Percentiles rank a stretch among this genome's conserved stretches.
These are phyloP conservation scores for Karstenula rhodostoma DNA, from an alignment of 2,329 filamentous ascomycete genomes.

Conservation along the genomic window DNA sequence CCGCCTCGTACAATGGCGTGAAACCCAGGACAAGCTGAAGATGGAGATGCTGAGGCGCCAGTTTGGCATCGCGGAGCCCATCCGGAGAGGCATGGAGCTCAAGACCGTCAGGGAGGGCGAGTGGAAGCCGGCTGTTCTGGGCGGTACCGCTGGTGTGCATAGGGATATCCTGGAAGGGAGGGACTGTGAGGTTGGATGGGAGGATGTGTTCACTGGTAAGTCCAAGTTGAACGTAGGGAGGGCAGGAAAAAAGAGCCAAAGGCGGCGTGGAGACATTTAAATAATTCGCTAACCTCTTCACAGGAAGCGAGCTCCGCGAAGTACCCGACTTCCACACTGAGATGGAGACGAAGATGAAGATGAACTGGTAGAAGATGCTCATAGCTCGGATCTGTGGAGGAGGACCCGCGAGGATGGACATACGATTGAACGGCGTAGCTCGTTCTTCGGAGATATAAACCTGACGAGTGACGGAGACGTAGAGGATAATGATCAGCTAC, in stretches of 20 bases:
- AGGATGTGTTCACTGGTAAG: constrained; percentile 85
- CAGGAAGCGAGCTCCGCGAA: constrained; percentile 73
- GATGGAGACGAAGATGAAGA: constrained; percentile 91
- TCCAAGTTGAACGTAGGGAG: constrained; percentile 18
- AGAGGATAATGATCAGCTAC: background rate
- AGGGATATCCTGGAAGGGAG: constrained; percentile 86
- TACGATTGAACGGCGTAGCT: background rate
- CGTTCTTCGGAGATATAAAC: background rate
- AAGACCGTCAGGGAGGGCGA: constrained; percentile 82
- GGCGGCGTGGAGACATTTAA: background rate
- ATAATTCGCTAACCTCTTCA: constrained; percentile 24
- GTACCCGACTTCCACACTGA: constrained; percentile 83
- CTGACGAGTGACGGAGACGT: background rate
- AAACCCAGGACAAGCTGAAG: constrained; percentile 85
- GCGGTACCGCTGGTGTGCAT: constrained; percentile 75
- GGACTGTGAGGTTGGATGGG: constrained; percentile 84
- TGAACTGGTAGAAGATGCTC: constrained; percentile 61
- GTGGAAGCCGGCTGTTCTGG: constrained; percentile 78
- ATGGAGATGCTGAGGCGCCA: constrained; percentile 87
- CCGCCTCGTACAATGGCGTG: constrained; percentile 87
- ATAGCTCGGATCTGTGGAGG: background rate
- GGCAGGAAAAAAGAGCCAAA: background rate
- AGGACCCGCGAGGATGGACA: background rate
- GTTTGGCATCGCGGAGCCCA: constrained; percentile 91
- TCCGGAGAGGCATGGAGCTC: constrained; percentile 93